Base-by-base conservation (phyloP, 257 asterid species). In the Euphrasia confusa region DNA sequence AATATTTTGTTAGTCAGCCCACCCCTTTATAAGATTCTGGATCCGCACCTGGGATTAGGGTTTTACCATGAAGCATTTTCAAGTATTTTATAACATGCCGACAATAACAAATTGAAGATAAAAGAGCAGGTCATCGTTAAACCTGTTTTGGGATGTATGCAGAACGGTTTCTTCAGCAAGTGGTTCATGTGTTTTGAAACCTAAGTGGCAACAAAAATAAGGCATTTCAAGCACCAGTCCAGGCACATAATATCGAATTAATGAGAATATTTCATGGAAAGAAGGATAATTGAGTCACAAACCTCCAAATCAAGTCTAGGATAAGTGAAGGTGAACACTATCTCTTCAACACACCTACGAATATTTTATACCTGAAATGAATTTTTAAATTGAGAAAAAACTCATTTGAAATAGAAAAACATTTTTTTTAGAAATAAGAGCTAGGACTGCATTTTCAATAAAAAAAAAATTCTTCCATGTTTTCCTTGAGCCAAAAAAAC, bases 261-360 rank as follows among this genome's bases (percentile, higher is more conserved):
- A 66, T 48, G 47, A 18, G 47, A 39, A 48, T 40, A 13, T 26
- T 15, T 15, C 21, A 60, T 39, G 10, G 37, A 53, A 62, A 40
- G 65, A 35, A 40, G 65, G 28, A 56, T 17, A 18, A n/a, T 58
- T 28, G 58, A 56, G 63, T 33, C 42, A 66, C 75, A 50, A 65
- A 92, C 99, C 94, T 87, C 97, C 89, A 79, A 72, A 80, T 92
- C 99, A 74, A 92, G 86, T 71, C 98, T 81, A 30, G 97, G 97
- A 75, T 89, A 92, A 74, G 95, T 89, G 68, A 78, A 89, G 52
- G 89, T 50, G 73, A 92, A 86, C 44, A 84, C 87, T 63, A 92
- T 86, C 82, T 92, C 97, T 77, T 89, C 89, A 40, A 89, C 83
- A 28, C 95, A 83, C 67, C 85, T 79, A 54, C 91, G 99, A 47